Conservation (phyloP, 2,329 filamentous ascomycete species). For the Penicillium sp. region DNA sequence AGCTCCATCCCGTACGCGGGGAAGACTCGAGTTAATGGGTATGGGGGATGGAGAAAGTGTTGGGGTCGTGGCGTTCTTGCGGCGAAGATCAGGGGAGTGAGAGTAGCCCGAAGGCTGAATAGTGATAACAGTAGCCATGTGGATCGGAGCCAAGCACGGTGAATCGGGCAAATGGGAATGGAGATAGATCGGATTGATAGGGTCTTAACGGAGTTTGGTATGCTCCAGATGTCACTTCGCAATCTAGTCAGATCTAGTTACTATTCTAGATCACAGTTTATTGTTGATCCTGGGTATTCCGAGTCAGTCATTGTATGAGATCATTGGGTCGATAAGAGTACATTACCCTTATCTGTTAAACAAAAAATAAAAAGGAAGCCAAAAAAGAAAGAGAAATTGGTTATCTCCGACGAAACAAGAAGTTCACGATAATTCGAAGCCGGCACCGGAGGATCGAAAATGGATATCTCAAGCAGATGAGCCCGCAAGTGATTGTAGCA, state of each 20-base stretch:
- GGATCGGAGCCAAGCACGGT: neutral
- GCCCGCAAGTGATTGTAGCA: slow-evolving; percentile 29
- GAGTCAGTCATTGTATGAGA: slow-evolving; percentile 15
- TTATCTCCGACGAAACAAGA: slow-evolving; percentile 15
- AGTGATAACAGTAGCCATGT: slow-evolving; percentile 42
- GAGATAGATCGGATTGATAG: neutral
- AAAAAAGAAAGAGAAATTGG: neutral
- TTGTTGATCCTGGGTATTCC: neutral
- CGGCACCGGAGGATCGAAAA: slow-evolving; percentile 5
- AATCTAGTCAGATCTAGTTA: neutral
- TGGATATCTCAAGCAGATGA: slow-evolving; percentile 17
- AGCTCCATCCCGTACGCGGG: slow-evolving; percentile 38
- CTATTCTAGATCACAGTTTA: neutral
- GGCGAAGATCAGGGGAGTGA: slow-evolving; percentile 27
- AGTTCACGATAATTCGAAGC: neutral
- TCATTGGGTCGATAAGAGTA: slow-evolving; percentile 20
- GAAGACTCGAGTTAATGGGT: slow-evolving; percentile 23
- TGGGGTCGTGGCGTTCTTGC: slow-evolving; percentile 24
- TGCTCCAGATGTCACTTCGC: neutral
- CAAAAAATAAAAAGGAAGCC: neutral
- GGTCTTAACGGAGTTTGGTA: neutral
- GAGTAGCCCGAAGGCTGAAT: slow-evolving; percentile 36
- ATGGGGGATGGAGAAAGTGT: slow-evolving; percentile 26
- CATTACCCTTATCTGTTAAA: slow-evolving; percentile 8
- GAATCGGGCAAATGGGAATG: neutral